Percentiles rank a stretch among this genome's conserved stretches.
Conservation (phyloP, 257 asterid species). For the Salvia rosmarinus region DNA sequence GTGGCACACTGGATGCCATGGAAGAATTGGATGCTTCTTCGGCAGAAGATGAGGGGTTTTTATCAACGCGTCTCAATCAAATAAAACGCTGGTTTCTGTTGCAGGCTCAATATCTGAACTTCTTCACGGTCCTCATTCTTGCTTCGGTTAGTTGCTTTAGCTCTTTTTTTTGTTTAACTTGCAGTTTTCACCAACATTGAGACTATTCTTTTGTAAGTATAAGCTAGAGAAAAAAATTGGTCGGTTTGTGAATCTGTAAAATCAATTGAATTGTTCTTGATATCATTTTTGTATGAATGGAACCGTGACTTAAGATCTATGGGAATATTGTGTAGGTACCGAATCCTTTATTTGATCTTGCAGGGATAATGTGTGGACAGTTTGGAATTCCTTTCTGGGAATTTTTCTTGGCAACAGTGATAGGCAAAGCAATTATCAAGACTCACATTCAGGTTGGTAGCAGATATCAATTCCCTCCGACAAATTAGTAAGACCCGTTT, state of each 20-base stretch:
- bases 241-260: neutral
- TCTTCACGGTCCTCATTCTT: slow-evolving; percentile 70
- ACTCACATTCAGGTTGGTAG: slow-evolving; percentile 82
- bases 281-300: neutral
- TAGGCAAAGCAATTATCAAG: slow-evolving; percentile 90
- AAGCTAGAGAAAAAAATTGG: neutral
- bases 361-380: slow-evolving; percentile 97
- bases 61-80: slow-evolving; percentile 47
- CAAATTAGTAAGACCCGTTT: neutral
- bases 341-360: slow-evolving; percentile 90
- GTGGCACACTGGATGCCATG: slow-evolving; percentile 59
- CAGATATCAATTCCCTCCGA: neutral
- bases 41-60: slow-evolving; percentile 50
- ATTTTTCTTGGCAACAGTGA: slow-evolving; percentile 78
- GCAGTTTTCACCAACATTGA: neutral
- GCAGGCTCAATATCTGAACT: slow-evolving; percentile 74
- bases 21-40: slow-evolving; percentile 59
- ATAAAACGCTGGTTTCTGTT: slow-evolving; percentile 71
- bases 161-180: neutral
- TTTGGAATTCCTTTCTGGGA: slow-evolving; percentile 92
- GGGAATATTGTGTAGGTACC: slow-evolving; percentile 68
- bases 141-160: slow-evolving; percentile 68
- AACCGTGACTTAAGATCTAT: neutral
- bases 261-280: neutral
- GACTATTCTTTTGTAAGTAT: neutral